Conservation (phyloP, 805 yeast species). For the Teunomyces barrocoloradensis region DNA sequence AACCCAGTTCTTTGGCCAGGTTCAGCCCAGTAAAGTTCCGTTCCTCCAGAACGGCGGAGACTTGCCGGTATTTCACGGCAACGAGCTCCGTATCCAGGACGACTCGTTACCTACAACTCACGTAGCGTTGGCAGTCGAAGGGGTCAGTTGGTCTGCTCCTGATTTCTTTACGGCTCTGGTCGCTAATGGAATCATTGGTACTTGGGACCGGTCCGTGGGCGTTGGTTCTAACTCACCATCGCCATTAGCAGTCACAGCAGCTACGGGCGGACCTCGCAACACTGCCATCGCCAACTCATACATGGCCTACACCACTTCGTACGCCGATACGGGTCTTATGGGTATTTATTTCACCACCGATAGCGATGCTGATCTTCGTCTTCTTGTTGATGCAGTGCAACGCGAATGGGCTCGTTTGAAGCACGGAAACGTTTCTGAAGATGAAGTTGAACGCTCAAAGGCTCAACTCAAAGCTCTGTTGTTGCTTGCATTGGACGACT, state of each 20-base stretch:
- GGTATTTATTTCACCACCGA: conserved; percentile 92
- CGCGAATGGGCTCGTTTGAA: conserved; percentile 89
- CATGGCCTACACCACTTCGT: conserved; percentile 95
- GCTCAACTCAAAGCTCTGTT: conserved; percentile 92
- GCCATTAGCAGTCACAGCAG: conserved; percentile 68
- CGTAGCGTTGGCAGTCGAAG: conserved; percentile 93
- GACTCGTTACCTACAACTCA: conserved; percentile 83
- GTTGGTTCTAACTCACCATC: conserved; percentile 83
- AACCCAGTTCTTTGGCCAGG: conserved; percentile 69
- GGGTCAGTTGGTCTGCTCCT: conserved; percentile 95
- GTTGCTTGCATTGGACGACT: conserved; percentile 84
- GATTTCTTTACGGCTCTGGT: conserved; percentile 94
- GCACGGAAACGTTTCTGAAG: conserved; percentile 70
- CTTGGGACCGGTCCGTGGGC: conserved; percentile 94
- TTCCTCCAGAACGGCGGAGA: conserved; percentile 74
- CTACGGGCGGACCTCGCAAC: conserved; percentile 54
- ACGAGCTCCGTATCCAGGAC: conserved; percentile 82
- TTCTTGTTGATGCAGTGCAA: conserved; percentile 69
- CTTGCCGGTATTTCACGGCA: conserved; percentile 77
- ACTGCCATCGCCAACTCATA: conserved; percentile 85
- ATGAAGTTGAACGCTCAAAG: conserved; percentile 91
- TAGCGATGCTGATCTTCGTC: conserved; percentile 60
- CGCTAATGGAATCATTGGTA: conserved; percentile 94
- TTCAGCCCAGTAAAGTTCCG: conserved; percentile 58
- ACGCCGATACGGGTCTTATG: conserved; percentile 97